Percentiles rank a stretch among this genome's conserved stretches.
Evolutionary conservation across 495 filamentous ascomycete species (phyloP).

Genomic region (Delitschia confertaspora): DNA sequence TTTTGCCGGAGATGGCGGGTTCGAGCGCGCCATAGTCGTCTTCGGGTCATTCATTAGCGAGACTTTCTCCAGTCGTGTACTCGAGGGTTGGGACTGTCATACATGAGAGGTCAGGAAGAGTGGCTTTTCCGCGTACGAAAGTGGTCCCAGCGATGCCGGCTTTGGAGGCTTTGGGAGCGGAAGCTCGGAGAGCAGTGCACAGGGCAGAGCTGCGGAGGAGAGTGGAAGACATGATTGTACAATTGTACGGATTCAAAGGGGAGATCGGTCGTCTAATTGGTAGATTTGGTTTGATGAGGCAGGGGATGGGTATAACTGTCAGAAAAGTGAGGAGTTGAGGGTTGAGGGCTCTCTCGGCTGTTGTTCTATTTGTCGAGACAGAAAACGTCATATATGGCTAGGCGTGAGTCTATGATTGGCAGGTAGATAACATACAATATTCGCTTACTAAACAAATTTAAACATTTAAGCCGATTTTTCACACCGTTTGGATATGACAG

Average conservation of each 20-base stretch:
- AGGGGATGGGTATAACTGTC: background rate
- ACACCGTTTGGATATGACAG: no score
- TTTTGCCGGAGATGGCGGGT: slow-evolving; percentile 87
- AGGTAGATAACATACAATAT: no score
- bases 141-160: slow-evolving; percentile 58
- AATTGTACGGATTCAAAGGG: slow-evolving; percentile 6
- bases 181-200: slow-evolving; percentile 47
- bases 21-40: slow-evolving; percentile 64
- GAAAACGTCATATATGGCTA: no score
- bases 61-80: background rate
- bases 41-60: slow-evolving; percentile 8
- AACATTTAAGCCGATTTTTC: no score
- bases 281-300: no score
- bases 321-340: background rate
- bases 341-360: background rate
- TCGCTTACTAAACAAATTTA: no score
- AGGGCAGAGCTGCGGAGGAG: slow-evolving; percentile 45
- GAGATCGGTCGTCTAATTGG: slow-evolving; percentile 1
- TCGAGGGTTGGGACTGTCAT: slow-evolving; percentile 32
- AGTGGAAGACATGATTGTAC: slow-evolving; percentile 45
- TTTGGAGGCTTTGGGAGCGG: slow-evolving; percentile 43
- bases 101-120: slow-evolving; percentile 91
- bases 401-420: no score
- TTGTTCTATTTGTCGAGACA: no score
- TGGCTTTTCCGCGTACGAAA: slow-evolving; percentile 80